Evolutionary conservation across 352 stramenopile genomes (phyloP), one percentile per base, ranked within the genome.

Genomic region (Saprolegnia diclina): DNA sequence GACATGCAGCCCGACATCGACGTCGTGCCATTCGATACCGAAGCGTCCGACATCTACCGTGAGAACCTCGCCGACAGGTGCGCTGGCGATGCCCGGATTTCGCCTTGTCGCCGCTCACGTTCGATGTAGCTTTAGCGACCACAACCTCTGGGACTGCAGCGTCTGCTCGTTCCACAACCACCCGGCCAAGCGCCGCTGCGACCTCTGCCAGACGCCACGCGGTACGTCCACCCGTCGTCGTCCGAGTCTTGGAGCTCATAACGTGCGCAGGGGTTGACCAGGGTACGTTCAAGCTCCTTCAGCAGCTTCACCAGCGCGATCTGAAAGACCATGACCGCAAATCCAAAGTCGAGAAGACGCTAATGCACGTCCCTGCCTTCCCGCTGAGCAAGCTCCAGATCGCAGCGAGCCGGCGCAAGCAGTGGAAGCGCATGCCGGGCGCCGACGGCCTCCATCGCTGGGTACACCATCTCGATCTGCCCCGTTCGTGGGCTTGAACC

Each of bases 101-200:
- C 1, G 29, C 22, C n/a, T 35, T 42, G n/a, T n/a, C 45, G 22
- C 48, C 14, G 44, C 32, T 1, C 32, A 19, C 48, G 24, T 56
- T 16, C 5, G 46, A 1, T 11, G 7, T 54, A 88, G 81, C 61
- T 89, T 88, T 63, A 85, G 88, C 71, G 82, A 92, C 67, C 78
- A 89, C 48, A 79, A 83, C 63, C 74, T 92, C 16, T 97, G 89
- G 89, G 76, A 79, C n/a, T 97, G 89, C 69, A 79, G 77, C 24
- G 85, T 96, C 1, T 97, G 88, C 71, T 84, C 87, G n/a, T 97
- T 97, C 73, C 82, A 89, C 24, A 97, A 97, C 71, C 79, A 91
- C 55, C 85, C 87, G 9, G 81, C 90, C 42, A 79, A 82, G 42
- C 88, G 89, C 63, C 74, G 84, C 55, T 97, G 89, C 77, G 86